These are phyloP conservation scores for Xylaria sp. DNA, from an alignment of 2,329 filamentous ascomycete species.

Conservation along the genomic window DNA sequence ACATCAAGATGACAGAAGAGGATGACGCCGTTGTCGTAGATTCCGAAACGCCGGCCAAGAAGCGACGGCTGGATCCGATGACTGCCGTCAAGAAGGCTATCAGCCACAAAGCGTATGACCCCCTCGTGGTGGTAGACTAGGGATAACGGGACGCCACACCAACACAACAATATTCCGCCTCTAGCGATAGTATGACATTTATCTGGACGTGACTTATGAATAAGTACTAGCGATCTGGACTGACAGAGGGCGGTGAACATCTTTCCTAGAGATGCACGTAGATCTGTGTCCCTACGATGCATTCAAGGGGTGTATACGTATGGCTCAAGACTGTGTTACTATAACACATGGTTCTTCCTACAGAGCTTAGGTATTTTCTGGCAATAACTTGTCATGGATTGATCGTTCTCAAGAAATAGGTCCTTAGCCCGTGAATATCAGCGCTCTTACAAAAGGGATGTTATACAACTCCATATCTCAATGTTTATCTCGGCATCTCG, in stretches of 20 bases:
- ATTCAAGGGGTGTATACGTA: not conserved
- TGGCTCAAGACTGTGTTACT: not conserved
- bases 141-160: not conserved
- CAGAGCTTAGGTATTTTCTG: not conserved
- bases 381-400: not conserved
- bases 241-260: no score
- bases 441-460: conserved; percentile 2
- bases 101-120: conserved; percentile 64
- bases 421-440: not conserved
- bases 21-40: conserved; percentile 54
- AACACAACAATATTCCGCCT: not conserved
- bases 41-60: conserved; percentile 49
- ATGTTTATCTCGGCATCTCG: conserved; percentile 8
- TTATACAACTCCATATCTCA: not conserved
- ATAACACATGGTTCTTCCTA: not conserved
- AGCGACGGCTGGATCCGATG: conserved; percentile 58
- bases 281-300: not conserved
- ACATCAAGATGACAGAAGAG: conserved; percentile 51
- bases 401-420: not conserved
- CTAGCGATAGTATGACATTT: not conserved
- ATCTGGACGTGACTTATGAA: not conserved
- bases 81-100: conserved; percentile 61
- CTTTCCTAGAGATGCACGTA: no score
- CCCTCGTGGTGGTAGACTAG: conserved; percentile 67
- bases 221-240: no score